Base-by-base conservation (phyloP, 345 rosid genomes). In the Excoecaria agallocha region DNA sequence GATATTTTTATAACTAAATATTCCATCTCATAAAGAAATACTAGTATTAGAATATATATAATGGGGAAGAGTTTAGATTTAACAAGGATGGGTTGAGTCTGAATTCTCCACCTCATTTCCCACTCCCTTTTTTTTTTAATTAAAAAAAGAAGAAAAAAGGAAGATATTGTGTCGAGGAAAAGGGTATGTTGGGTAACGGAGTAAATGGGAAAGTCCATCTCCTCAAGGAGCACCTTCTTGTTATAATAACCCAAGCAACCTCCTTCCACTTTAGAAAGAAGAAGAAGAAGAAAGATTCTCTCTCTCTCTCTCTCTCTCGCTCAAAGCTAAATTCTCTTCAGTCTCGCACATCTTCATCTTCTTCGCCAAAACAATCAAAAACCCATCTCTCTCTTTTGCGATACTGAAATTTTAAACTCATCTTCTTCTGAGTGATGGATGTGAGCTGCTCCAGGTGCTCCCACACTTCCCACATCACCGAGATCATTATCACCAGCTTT, bases 401-500 rank as follows among this genome's bases (percentile, higher is more conserved):
- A 17, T 59, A 35, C 22, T 8, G 24, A 46, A 35, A 16, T 6
- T 5, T 1, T 3, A 7, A n/a, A n/a, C 1, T 39, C 22, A 1
- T 41, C 12, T 22, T 11, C 39, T 46, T 73, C 74, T 84, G 89
- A 83, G 83, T 83, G 90, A 90, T 90, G 94, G 90, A 89, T 76
- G 84, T 80, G 87, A 85, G 82, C 84, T 51, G 75, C 59, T 56
- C 83, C 81, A 83, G 89, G 56, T 84, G 94, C 73, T 88, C 92
- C 74, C 87, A 83, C 82, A 87, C 89, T 20, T 90, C 90, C 76
- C 88, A 87, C 80, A 88, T 90, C 82, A 88, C 95, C 37, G 89
- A 87, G 67, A 86, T 90, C 82, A 87, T 88, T 84, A 87, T 86
- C 82, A 90, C 95, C 80, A 90, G 95, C 82, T 90, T 90, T 82